Evolutionary conservation across 2,329 filamentous ascomycete species (phyloP), one percentile per base, ranked within the genome.

Genomic region (Aspergillus phoenicis): DNA sequence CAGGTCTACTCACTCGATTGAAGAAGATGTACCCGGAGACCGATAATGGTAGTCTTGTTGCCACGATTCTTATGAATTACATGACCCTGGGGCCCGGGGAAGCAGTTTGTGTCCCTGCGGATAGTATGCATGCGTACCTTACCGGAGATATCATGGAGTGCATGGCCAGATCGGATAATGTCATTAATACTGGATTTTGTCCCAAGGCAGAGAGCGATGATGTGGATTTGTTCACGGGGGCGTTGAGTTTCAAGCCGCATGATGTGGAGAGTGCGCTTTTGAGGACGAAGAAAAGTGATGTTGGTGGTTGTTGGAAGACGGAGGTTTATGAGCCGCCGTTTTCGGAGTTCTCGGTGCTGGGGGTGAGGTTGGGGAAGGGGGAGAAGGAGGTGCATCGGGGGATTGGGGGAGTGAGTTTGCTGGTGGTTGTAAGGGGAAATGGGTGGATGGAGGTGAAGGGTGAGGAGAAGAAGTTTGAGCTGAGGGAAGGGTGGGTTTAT

Each of bases 81-180:
- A 71, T 93, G 55, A 80, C 83, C 1, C 82, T 93, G 8, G 76
- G 85, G 20, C 82, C 88, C 0, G 89, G 89, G 15, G 85, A 91
- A 55, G 84, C 85, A 8, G 82, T 92, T 55, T 91, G 85, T 71
- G 88, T 92, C 15, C 89, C 89, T 0, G 88, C 88, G 0, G 89
- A 91, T 65, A 89, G 88, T 4, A 89, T 91, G 57, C 89, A 92
- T 70, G 89, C 89, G 0, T 92, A 91, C 70, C 79, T 92, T 0
- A 83, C 83, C 4, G 90, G 90, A 3, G 86, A 91, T 70, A 91
- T 92, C 55, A 86, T 92, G 67, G 89, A 92, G 74, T 91, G 89
- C 75, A 92, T 92, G 89, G 89, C 89, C 1, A 83, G 89, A 7
- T 87, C 83, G 20, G 88, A 92, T 78, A 91, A 91, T 60, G 89